Evolutionary conservation across 345 rosid species (phyloP), one percentile per base, ranked within the genome.

Genomic region (Mercurialis annua): DNA sequence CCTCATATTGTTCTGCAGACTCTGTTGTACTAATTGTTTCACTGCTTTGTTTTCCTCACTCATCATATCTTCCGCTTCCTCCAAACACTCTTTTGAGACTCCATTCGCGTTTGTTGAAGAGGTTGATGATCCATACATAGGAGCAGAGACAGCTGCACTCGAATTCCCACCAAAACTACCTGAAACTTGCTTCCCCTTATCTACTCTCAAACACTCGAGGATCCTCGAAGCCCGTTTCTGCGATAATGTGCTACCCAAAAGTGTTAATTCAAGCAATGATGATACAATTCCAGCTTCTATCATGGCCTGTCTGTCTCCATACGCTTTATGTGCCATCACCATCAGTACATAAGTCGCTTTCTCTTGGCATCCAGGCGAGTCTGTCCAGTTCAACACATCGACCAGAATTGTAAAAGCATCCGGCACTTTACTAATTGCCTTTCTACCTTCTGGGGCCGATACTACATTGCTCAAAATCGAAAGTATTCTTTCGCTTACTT

Each of bases 181-280:
- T 5, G 85, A 82, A 58, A 90, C 85, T 81, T 84, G 96, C 73
- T 94, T 94, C 74, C 96, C 99, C 83, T 94, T 94, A 65, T 86
- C 92, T 8, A 89, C 81, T 72, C 92, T 83, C 71, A 94, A 55
- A 59, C 84, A 81, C 40, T 94, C 97, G 64, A 94, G 59, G 64
- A 94, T 86, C 86, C 97, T 89, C 3, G 96, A 90, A 20, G 99
- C 97, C 81, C 99, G 82, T 76, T 94, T 94, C 75, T 94, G 99
- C 0, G 99, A 83, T 79, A 94, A 81, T 38, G 96, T 82, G 67
- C 91, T 94, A 46, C 99, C 99, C 66, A 94, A 64, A 47, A 94
- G 95, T 0, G 94, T 90, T 75, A 94, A 75, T 53, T 94, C 99
- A 0, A 94, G 97, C 81, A 91, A 81, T 0, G 96, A 73, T 0